A percentile compares a stretch with the other conserved stretches of the same genome.
phyloP scores from a whole-genome alignment of 176 grass and related monocot genomes.

The Rhynchospora pubera region DNA sequence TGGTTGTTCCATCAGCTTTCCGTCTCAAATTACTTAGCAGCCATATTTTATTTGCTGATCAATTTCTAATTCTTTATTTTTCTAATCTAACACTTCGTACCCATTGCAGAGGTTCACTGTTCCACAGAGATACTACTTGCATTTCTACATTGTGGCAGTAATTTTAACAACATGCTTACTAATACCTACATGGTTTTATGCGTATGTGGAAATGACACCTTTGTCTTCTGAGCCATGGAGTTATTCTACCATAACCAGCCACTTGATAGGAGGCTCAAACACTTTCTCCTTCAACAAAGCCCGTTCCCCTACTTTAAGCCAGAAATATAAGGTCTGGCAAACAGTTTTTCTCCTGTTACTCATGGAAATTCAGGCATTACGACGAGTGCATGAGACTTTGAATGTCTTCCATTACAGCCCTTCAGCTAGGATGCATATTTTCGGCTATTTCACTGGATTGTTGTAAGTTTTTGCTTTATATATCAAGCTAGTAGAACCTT shows the following conservation, averaged over 20 bases:
- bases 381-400: constrained; percentile 82
- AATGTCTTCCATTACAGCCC: constrained; percentile 91
- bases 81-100: constrained; percentile 2
- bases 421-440: constrained; percentile 71
- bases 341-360: constrained; percentile 76
- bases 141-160: constrained; percentile 70
- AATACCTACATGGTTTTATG: constrained; percentile 65
- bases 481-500: constrained; percentile 4
- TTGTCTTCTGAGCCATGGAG: constrained; percentile 42
- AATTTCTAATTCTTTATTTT: neutral
- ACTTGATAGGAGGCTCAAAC: constrained; percentile 61
- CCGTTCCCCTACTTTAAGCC: constrained; percentile 30
- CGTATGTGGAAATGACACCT: constrained; percentile 67
- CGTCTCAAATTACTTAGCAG: neutral
- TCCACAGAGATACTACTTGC: constrained; percentile 90
- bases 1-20: neutral
- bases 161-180: constrained; percentile 54
- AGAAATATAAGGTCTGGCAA: constrained; percentile 72
- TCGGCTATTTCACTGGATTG: constrained; percentile 72
- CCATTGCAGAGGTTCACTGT: constrained; percentile 74
- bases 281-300: constrained; percentile 51
- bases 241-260: constrained; percentile 61
- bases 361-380: constrained; percentile 78
- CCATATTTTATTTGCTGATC: neutral
- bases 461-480: constrained; percentile 49